A percentile compares a stretch with the other conserved stretches of the same genome.
These are phyloP conservation scores for Tylopilus vinaceipallidus DNA, from an alignment of 768 basidiomycete genomes.

Conservation along the genomic window DNA sequence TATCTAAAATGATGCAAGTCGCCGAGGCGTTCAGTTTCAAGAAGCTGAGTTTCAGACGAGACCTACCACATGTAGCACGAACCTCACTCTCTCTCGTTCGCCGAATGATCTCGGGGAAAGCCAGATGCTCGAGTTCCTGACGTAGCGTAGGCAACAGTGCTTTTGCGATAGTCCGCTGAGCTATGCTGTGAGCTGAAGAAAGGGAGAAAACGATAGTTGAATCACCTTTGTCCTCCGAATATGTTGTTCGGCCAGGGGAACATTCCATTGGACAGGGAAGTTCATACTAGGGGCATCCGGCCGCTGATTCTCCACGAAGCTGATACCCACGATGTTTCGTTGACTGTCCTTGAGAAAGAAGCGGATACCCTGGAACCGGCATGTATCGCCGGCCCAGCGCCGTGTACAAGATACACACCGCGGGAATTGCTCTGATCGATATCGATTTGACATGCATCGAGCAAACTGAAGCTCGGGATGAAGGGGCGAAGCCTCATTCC, in stretches of 20 bases:
- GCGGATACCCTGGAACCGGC: conserved; percentile 83
- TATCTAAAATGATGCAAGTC: conserved; percentile 52
- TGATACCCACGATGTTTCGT: conserved; percentile 59
- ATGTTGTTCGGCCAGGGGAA: conserved; percentile 46
- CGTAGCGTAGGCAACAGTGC: conserved; percentile 66
- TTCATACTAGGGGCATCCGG: conserved; percentile 59
- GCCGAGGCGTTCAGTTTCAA: conserved; percentile 9
- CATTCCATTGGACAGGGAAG: conserved; percentile 67
- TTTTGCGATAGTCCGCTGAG: conserved; percentile 62
- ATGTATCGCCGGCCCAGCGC: conserved; percentile 85
- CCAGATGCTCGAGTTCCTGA: conserved; percentile 62
- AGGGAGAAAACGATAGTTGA: background rate
- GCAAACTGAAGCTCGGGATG: conserved; percentile 73
- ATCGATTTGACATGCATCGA: conserved; percentile 82
- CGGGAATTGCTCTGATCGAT: conserved; percentile 68
- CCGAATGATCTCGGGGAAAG: conserved; percentile 56
- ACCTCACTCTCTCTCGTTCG: conserved; percentile 79
- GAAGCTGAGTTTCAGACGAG: background rate
- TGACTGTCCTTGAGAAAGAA: conserved; percentile 67
- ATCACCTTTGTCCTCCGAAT: conserved; percentile 61
- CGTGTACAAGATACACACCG: conserved; percentile 83
- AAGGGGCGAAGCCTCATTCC: conserved; percentile 34
- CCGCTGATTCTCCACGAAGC: conserved; percentile 65
- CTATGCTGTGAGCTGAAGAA: conserved; percentile 11
- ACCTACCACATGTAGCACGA: conserved; percentile 80